phyloP scores from a whole-genome alignment of 2,329 filamentous ascomycete species.

The Fusarium transvaalense region DNA sequence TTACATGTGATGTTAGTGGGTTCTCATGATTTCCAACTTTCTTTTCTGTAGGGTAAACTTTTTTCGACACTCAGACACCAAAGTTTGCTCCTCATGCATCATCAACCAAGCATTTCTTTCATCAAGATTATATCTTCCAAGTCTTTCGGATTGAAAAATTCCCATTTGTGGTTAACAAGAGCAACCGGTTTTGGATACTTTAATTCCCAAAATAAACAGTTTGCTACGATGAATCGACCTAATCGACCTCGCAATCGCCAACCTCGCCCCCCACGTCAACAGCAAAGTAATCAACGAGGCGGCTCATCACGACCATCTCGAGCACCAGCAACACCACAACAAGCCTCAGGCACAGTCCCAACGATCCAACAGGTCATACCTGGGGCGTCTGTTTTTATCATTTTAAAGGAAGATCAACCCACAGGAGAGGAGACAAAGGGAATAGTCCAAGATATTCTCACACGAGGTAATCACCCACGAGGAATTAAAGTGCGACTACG shows the following conservation, averaged over 20 bases:
- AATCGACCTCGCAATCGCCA: slow-evolving; percentile 53
- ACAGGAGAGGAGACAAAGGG: slow-evolving; percentile 79
- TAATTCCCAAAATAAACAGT: background rate
- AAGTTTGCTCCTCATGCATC: slow-evolving; percentile 21
- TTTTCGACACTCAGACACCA: background rate
- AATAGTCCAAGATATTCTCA: slow-evolving; percentile 75
- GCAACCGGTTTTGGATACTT: background rate
- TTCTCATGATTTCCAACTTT: background rate
- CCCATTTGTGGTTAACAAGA: background rate
- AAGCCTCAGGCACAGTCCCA: slow-evolving; percentile 59
- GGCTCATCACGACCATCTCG: slow-evolving; percentile 32
- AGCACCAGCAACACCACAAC: slow-evolving; percentile 52
- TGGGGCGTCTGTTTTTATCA: slow-evolving; percentile 76
- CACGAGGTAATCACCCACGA: slow-evolving; percentile 78
- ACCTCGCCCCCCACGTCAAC: slow-evolving; percentile 45
- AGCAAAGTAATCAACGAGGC: slow-evolving; percentile 37
- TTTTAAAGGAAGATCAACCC: slow-evolving; percentile 81
- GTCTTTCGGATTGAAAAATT: background rate
- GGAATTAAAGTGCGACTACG: slow-evolving; percentile 82
- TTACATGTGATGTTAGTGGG: background rate
- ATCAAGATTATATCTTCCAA: background rate
- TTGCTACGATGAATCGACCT: slow-evolving; percentile 50
- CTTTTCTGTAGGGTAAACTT: slow-evolving; percentile 23
- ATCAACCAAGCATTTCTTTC: background rate
- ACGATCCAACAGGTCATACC: slow-evolving; percentile 65